Conservation (phyloP, 2,329 filamentous ascomycete genomes). For the Leptographium lundbergii region DNA sequence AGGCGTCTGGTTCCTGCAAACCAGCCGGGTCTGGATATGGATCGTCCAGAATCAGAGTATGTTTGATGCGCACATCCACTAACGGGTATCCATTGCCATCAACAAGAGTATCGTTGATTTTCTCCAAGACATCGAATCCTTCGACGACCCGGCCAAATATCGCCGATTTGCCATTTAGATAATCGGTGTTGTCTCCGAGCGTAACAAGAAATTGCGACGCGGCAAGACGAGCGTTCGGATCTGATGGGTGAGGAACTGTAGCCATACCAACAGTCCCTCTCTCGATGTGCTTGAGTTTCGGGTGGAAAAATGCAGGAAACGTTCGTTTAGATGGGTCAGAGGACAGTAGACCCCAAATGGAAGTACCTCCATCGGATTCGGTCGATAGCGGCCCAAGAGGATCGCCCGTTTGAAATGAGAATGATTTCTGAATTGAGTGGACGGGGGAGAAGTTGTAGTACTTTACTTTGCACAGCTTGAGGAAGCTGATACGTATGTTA, state of each 20-base stretch:
- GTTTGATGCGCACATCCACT: slow-evolving; percentile 88
- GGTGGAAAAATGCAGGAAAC: slow-evolving; percentile 74
- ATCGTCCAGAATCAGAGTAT: slow-evolving; percentile 85
- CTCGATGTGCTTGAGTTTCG: slow-evolving; percentile 78
- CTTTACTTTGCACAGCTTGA: slow-evolving; percentile 97
- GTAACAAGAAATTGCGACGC: slow-evolving; percentile 93
- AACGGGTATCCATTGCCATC: slow-evolving; percentile 78
- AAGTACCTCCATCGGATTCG: slow-evolving; percentile 83
- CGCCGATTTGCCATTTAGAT: slow-evolving; percentile 82
- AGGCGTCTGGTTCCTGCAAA: slow-evolving; percentile 63
- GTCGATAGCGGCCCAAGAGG: slow-evolving; percentile 75
- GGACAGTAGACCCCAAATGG: slow-evolving; percentile 78
- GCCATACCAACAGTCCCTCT: slow-evolving; percentile 95
- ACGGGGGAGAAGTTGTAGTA: slow-evolving; percentile 97
- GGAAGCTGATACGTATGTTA: slow-evolving; percentile 53
- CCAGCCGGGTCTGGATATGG: slow-evolving; percentile 74
- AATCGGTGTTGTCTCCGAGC: slow-evolving; percentile 78
- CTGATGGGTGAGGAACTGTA: slow-evolving; percentile 62
- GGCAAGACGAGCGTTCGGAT: slow-evolving; percentile 71
- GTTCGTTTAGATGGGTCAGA: slow-evolving; percentile 55
- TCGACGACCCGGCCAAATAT: slow-evolving; percentile 94
- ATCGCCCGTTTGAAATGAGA: slow-evolving; percentile 93
- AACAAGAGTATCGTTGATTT: slow-evolving; percentile 81
- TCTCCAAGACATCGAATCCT: slow-evolving; percentile 86
- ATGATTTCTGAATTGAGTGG: slow-evolving; percentile 85